Evolutionary conservation across 306 rosid genomes (phyloP), one percentile per base, ranked within the genome.

Genomic region (Calophaca sinica): DNA sequence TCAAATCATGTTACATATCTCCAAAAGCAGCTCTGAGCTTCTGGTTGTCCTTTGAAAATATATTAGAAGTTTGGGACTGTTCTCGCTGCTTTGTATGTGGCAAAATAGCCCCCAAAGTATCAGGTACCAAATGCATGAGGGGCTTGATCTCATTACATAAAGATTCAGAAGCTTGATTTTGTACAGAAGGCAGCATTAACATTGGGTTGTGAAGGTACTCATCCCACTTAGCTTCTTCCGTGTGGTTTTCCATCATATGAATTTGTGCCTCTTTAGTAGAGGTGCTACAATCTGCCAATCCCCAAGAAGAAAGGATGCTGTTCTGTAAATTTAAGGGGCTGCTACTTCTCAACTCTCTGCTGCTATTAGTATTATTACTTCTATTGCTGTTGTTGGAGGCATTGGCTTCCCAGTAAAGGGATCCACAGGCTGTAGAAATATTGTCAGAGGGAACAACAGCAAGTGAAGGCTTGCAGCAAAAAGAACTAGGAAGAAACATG

Each of bases 1-100:
- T 52, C 48, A 42, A 57, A 54, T 48, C 68, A 26, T 67, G 26
- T 33, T 83, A 86, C 53, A 79, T 81, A 54, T 86, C 76, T 66
- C 88, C 90, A 54, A 86, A 86, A 20, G 90, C 90, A 35, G 80
- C 84, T n/a, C 88, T 72, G n/a, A 84, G 84, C 76, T 79, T 84
- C 73, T 84, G 90, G 7, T 81, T 78, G 61, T 86, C 90, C 81
- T 72, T 84, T 14, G 86, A 69, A 35, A 70, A 84, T 12, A 75
- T 50, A 45, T 39, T 54, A 68, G 79, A 81, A 14, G 38, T 12
- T 62, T 81, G 80, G 11, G 77, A 71, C 0, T 44, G 41, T 61
- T 79, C 83, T 75, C 75, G 82, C 53, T 78, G 84, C 70, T 78
- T 78, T 59, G 49, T 61, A 13, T 69, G 81, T 65, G 87, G 80